phyloP scores from a whole-genome alignment of 352 stramenopile genomes.

The Phytophthora quininea region DNA sequence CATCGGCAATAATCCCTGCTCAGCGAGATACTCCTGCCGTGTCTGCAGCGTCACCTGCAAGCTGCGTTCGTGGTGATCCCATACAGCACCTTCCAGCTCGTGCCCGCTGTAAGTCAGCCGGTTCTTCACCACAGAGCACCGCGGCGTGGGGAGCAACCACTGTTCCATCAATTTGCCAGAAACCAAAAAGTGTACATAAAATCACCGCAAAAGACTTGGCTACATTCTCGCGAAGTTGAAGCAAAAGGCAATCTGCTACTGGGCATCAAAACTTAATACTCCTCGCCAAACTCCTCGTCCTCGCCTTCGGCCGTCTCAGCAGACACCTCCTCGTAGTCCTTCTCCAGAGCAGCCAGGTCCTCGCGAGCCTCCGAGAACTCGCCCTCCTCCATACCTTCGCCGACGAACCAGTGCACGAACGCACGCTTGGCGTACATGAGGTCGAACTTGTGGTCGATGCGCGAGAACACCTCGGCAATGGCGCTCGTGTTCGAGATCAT shows the following conservation, averaged over 20 bases:
- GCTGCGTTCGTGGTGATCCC: background rate
- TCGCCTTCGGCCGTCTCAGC: conserved; percentile 97
- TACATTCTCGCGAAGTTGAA: no score
- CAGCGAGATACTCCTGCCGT: background rate
- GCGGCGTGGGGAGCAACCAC: background rate
- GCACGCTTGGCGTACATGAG: conserved; percentile 68
- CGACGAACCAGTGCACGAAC: conserved; percentile 99
- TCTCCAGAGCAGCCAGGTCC: conserved; percentile 75
- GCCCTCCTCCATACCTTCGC: conserved; percentile 99
- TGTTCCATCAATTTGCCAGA: background rate
- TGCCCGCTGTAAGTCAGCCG: background rate
- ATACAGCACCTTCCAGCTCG: background rate
- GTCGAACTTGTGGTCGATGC: conserved; percentile 39
- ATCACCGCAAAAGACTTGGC: no score
- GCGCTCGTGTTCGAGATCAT: conserved; percentile 99
- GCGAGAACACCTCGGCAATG: conserved; percentile 86
- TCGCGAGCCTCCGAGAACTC: conserved; percentile 99
- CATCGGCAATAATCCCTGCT: background rate
- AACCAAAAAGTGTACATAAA: no score
- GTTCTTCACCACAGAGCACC: background rate
- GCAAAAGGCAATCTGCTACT: no score
- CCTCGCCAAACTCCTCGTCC: conserved; percentile 91
- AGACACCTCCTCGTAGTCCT: conserved; percentile 99
- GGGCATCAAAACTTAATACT: conserved; percentile 64
- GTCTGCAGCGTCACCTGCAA: background rate